Percentiles rank a stretch among this genome's conserved stretches.
Evolutionary conservation across 73 alveolate species (phyloP).

Genomic region (Uronychia setigera): DNA sequence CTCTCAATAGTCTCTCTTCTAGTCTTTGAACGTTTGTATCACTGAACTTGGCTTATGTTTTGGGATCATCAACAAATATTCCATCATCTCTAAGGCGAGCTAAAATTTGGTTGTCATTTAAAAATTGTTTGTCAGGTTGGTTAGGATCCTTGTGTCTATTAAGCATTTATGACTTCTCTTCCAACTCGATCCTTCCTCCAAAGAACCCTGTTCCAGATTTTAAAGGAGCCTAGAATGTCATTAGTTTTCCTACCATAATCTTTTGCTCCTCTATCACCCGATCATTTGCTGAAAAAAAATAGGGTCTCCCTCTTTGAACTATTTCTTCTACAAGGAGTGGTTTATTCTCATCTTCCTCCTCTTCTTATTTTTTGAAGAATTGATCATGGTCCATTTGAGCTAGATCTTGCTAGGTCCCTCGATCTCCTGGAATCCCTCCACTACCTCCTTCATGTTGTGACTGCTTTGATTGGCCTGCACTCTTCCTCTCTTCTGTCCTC

Average conservation of each 20-base stretch:
- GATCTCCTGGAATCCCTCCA: not conserved
- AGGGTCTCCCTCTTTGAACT: not conserved
- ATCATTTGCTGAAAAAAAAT: not conserved
- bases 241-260: not conserved
- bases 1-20: constrained; percentile 66
- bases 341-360: not conserved
- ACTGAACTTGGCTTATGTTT: constrained; percentile 31
- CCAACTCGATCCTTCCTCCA: not conserved
- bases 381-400: not conserved
- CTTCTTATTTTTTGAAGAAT: not conserved
- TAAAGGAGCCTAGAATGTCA: not conserved
- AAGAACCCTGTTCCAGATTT: not conserved
- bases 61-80: constrained; percentile 43
- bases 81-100: constrained; percentile 45
- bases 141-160: not conserved
- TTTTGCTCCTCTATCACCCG: not conserved
- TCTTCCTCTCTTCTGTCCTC: not conserved
- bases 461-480: not conserved
- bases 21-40: constrained; percentile 49
- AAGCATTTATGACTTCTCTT: not conserved
- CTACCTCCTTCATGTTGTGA: not conserved
- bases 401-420: no score
- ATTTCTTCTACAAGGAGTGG: not conserved
- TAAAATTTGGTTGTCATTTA: not conserved
- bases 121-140: not conserved